A percentile compares a stretch with the other conserved stretches of the same genome.
Conservation (phyloP, 371 early-diverging fungal species). For the Basidiobolus heterosporus region DNA sequence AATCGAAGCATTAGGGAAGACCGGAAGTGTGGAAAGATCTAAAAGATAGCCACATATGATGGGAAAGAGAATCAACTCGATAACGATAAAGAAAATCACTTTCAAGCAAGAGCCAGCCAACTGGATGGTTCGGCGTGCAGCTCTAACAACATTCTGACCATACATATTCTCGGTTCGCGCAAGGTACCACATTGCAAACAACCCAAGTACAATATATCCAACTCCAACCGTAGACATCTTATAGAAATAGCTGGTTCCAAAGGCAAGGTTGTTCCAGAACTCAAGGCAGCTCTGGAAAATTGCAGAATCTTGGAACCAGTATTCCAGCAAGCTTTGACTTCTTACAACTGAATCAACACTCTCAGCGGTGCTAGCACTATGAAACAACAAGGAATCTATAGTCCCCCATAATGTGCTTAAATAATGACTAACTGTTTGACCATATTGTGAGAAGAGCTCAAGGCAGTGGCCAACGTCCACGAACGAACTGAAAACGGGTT, state of each 20-base stretch:
- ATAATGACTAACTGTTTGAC: slow-evolving; percentile 2
- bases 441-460: slow-evolving; percentile 7
- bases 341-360: too few species aligned
- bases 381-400: too few species aligned
- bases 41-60: slow-evolving; percentile 68
- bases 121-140: neutral
- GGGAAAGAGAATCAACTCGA: slow-evolving; percentile 77
- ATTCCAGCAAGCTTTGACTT: too few species aligned
- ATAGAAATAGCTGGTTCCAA: slow-evolving; percentile 20
- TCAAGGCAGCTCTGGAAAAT: slow-evolving; percentile 7
- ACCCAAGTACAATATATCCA: slow-evolving; percentile 25
- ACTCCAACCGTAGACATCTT: slow-evolving; percentile 24
- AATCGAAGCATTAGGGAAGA: slow-evolving; percentile 44
- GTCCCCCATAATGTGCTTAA: too few species aligned
- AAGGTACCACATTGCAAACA: slow-evolving; percentile 29
- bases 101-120: slow-evolving; percentile 11
- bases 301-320: slow-evolving; percentile 3
- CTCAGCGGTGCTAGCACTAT: too few species aligned
- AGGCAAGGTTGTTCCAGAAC: slow-evolving; percentile 29
- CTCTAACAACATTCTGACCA: slow-evolving; percentile 7
- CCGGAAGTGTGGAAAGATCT: slow-evolving; percentile 52
- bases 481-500: neutral
- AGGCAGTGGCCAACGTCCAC: slow-evolving; percentile 5
- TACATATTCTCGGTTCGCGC: slow-evolving; percentile 13
- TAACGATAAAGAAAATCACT: slow-evolving; percentile 56